phyloP scores from a whole-genome alignment of 2,329 filamentous ascomycete species.

The Lasiodiplodia citricola region DNA sequence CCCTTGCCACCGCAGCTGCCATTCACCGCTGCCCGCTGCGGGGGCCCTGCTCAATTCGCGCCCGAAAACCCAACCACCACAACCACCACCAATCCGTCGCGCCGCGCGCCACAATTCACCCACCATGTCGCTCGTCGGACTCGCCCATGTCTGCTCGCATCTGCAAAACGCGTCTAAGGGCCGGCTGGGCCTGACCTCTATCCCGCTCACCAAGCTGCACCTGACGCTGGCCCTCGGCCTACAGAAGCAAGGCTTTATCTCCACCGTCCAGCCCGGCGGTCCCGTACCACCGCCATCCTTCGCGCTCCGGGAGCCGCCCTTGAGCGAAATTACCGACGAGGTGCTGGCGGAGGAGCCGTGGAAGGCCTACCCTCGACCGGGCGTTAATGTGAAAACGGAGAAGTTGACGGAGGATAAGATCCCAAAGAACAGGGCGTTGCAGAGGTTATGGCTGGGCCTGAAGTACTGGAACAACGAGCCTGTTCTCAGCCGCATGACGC shows the following conservation, averaged over 20 bases:
- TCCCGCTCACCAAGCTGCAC: slow-evolving; percentile 81
- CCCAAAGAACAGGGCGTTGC: slow-evolving; percentile 68
- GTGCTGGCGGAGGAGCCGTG: slow-evolving; percentile 49
- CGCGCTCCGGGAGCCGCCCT: not conserved
- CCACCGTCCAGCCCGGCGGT: slow-evolving; percentile 76
- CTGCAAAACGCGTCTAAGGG: slow-evolving; percentile 86
- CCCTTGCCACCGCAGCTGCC: slow-evolving; percentile 28
- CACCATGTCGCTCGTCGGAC: slow-evolving; percentile 73
- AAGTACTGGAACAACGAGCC: slow-evolving; percentile 89
- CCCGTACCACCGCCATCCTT: slow-evolving; percentile 52
- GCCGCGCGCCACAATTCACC: slow-evolving; percentile 24
- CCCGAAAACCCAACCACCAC: slow-evolving; percentile 13
- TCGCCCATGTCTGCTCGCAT: slow-evolving; percentile 85
- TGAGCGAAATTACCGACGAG: slow-evolving; percentile 32
- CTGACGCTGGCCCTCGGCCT: slow-evolving; percentile 76
- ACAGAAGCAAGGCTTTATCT: slow-evolving; percentile 82
- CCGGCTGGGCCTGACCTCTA: slow-evolving; percentile 82
- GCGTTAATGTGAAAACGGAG: not conserved
- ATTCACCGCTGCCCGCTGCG: slow-evolving; percentile 6
- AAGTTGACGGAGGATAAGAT: slow-evolving; percentile 28
- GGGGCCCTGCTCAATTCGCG: not conserved
- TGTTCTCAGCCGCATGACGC: slow-evolving; percentile 69
- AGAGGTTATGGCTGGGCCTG: slow-evolving; percentile 84
- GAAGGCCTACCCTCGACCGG: slow-evolving; percentile 48
- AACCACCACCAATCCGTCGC: not conserved